Base-by-base conservation (phyloP, 2,329 filamentous ascomycete species). In the Exserohilum turcica region DNA sequence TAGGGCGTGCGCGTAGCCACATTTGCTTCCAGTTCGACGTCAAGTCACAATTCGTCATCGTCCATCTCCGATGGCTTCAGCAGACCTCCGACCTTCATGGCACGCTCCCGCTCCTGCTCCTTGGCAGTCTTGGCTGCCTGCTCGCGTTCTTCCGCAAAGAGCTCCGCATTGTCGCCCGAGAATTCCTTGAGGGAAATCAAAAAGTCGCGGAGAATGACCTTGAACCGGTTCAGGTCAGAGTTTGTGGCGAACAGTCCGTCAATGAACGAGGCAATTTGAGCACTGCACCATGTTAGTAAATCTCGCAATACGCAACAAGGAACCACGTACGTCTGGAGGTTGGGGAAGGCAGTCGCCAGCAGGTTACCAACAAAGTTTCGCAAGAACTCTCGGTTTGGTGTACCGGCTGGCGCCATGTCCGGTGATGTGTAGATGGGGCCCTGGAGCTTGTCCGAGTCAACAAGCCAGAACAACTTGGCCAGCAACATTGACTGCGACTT, bases 61-160 rank as follows among this genome's bases (percentile, higher is more conserved):
- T 92, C 93, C 72, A 99, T 85, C 75, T 99, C 94, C n/a, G 92
- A 94, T 43, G 94, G 95, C 82, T 99, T 97, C 70, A 99, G 82
- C 57, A 99, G 82, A 69, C 95, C 94, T 64, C 94, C 92, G 50
- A 99, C 91, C 82, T 96, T 97, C 79, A 93, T 90, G 58, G 91
- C 87, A 64, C 93, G 88, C 77, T 97, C 91, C 67, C 92, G 87
- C 74, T 99, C 95, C 18, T 91, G 90, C 43, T 89, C 87, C 74
- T 92, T 91, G 40, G 90, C 90, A 65, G 93, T 90, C 61, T 86
- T 86, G 56, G 93, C 88, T 60, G 92, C 91, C 75, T 95, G 89
- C 76, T 99, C 94, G 75, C 96, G 92, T 76, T 99, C 94, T 53
- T 96, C 92, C 3, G 90, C 86, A 76, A 89, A 99, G 8, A 99